These are phyloP conservation scores for Mycena alexandri DNA, from an alignment of 768 basidiomycete genomes.

Conservation along the genomic window DNA sequence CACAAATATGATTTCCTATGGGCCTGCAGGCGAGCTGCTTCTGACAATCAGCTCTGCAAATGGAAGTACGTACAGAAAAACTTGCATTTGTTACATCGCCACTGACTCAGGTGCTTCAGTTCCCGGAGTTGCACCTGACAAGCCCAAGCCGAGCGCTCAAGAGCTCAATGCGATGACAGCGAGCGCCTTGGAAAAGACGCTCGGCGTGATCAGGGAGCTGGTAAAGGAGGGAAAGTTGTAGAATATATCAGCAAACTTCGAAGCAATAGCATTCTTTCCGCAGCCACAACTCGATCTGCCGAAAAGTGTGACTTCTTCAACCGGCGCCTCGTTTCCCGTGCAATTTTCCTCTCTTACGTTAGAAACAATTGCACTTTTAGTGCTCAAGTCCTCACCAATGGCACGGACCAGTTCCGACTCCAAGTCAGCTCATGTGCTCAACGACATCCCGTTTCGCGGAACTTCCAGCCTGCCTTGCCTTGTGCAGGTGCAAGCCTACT, in stretches of 20 bases:
- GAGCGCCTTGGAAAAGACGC: neutral
- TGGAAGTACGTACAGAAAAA: neutral
- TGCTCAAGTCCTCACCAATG: too few species aligned
- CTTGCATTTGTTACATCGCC: neutral
- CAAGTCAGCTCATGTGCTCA: too few species aligned
- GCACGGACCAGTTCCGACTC: too few species aligned
- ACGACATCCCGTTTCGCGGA: too few species aligned
- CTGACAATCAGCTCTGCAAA: conserved; percentile 10
- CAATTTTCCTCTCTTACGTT: too few species aligned
- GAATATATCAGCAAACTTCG: neutral
- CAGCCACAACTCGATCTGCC: too few species aligned
- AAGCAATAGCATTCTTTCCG: too few species aligned
- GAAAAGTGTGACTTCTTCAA: too few species aligned
- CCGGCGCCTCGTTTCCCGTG: too few species aligned
- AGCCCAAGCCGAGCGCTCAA: neutral
- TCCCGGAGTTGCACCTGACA: neutral
- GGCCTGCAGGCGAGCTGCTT: conserved; percentile 1
- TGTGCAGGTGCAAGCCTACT: too few species aligned
- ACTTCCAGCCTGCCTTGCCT: too few species aligned
- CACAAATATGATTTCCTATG: conserved; percentile 17
- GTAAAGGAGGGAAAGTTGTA: conserved; percentile 19
- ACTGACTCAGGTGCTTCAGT: neutral
- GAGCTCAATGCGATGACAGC: conserved; percentile 11
- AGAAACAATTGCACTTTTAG: too few species aligned
- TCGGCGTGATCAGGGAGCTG: conserved; percentile 10